Evolutionary conservation across 164 flowering plant genomes (phyloP).

Genomic region (Piper longum): DNA sequence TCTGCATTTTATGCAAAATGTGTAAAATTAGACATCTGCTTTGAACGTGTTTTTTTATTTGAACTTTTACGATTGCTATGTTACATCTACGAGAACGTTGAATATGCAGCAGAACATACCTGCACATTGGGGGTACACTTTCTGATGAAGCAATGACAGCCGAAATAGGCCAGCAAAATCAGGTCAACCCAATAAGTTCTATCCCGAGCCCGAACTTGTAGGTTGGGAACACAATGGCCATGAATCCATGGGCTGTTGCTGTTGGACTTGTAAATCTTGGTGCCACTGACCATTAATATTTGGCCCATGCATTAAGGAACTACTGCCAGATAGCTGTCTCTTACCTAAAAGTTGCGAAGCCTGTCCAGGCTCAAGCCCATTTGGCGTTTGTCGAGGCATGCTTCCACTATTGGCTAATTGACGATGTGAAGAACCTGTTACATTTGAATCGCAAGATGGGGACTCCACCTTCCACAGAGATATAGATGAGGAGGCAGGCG

Average conservation of each 20-base stretch:
- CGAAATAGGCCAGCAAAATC: slow-evolving; percentile 4
- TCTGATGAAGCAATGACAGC: slow-evolving; percentile 24
- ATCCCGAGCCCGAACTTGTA: slow-evolving; percentile 35
- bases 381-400: slow-evolving; percentile 12
- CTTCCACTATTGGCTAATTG: slow-evolving; percentile 26
- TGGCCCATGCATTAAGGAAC: slow-evolving; percentile 18
- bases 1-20: too few relatives aligned
- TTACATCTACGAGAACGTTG: background rate
- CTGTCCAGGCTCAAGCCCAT: slow-evolving; percentile 22
- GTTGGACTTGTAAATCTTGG: slow-evolving; percentile 14
- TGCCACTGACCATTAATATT: slow-evolving; percentile 29
- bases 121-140: slow-evolving; percentile 40
- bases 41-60: background rate
- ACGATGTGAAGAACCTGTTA: slow-evolving; percentile 14
- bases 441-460: slow-evolving; percentile 22
- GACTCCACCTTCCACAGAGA: slow-evolving; percentile 39
- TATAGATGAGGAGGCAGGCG: slow-evolving; percentile 20
- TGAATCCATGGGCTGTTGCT: slow-evolving; percentile 19
- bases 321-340: slow-evolving; percentile 38
- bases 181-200: slow-evolving; percentile 19
- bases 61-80: background rate
- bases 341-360: slow-evolving; percentile 25
- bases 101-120: slow-evolving; percentile 17
- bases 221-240: slow-evolving; percentile 34
- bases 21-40: too few relatives aligned